Percentiles rank a stretch among this genome's conserved stretches.
These are phyloP conservation scores for Gymnopus androsaceus DNA, from an alignment of 1,284 basidiomycete genomes.

Conservation along the genomic window DNA sequence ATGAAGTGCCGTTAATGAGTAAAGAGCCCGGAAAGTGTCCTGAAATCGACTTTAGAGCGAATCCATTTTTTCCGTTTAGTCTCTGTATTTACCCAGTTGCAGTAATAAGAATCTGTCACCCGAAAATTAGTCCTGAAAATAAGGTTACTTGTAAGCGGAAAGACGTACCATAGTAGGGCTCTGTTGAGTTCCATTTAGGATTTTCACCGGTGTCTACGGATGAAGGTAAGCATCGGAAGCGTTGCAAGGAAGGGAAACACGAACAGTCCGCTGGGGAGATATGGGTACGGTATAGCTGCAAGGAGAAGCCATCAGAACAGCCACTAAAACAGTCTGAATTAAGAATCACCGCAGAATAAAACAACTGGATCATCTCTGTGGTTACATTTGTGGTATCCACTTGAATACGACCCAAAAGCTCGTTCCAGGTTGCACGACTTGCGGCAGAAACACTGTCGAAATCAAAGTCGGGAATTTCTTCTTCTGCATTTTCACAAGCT, in stretches of 20 bases:
- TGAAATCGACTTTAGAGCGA: too few relatives aligned
- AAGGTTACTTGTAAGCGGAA: too few relatives aligned
- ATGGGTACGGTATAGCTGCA: constrained; percentile 62
- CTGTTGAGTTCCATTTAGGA: constrained; percentile 44
- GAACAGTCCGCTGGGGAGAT: constrained; percentile 68
- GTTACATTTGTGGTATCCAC: constrained; percentile 52
- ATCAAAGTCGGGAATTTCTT: constrained; percentile 61
- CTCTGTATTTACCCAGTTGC: too few relatives aligned
- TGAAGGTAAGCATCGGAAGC: background rate
- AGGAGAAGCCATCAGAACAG: background rate
- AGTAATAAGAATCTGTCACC: constrained; percentile 70
- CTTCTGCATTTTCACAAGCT: constrained; percentile 60
- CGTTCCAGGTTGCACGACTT: constrained; percentile 55
- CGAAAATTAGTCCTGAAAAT: too few relatives aligned
- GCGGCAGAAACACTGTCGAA: constrained; percentile 49
- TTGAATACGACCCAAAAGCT: constrained; percentile 53
- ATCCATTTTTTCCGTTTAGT: too few relatives aligned
- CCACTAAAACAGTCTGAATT: background rate
- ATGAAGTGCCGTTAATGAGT: constrained; percentile 61
- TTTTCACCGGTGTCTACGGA: constrained; percentile 63
- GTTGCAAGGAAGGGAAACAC: constrained; percentile 20
- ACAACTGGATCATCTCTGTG: constrained; percentile 50
- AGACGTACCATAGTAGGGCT: constrained; percentile 56
- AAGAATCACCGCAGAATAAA: constrained; percentile 57
- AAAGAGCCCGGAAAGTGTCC: constrained; percentile 65